Evolutionary conservation across 805 yeast species (phyloP), one percentile per base, ranked within the genome.

Genomic region (Candida mattraensis): DNA sequence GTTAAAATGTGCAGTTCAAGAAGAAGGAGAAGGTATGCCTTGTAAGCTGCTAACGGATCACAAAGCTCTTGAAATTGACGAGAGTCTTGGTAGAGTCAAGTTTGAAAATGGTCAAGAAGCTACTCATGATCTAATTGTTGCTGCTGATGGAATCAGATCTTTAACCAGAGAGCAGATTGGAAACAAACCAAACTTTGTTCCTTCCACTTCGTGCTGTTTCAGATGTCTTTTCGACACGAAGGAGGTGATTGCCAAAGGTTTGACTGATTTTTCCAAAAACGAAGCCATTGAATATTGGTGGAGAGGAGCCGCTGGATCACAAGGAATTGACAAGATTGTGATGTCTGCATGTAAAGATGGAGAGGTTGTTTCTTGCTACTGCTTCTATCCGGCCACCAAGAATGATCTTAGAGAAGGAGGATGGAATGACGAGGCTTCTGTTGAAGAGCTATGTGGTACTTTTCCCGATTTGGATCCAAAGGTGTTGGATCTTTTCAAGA

Each of bases 91-190:
- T 37, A 28, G 43, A 38, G 44, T 56, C 13, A 26, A 22, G n/a
- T 53, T 58, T 30, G 58, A 53, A 27, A 55, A 53, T 32, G 64
- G 63, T 2, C 35, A 13, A 5, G 38, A 29, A n/a, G 38, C 40
- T 3, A 24, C 33, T 5, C 59, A 40, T 24, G 64, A 59, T 33
- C 48, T 59, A 39, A 39, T 59, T 13, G 45, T 59, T 28, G 61
- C 59, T 20, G 61, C 63, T 12, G 64, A 59, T 33, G 64, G 64
- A 16, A 56, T 58, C 20, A 34, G 63, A 29, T 48, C 59, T 5
- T 30, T 37, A 11, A 46, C 52, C 2, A 43, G 53, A 30, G 50
- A 45, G n/a, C 46, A 45, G 28, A 35, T 52, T 26, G 59, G 59
- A 2, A 39, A 51, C 23, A 30, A 22, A 11, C 48, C 56, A 7